Evolutionary conservation across 2,329 filamentous ascomycete genomes (phyloP), one percentile per base, ranked within the genome.

Genomic region (Hypoxylon sp.): DNA sequence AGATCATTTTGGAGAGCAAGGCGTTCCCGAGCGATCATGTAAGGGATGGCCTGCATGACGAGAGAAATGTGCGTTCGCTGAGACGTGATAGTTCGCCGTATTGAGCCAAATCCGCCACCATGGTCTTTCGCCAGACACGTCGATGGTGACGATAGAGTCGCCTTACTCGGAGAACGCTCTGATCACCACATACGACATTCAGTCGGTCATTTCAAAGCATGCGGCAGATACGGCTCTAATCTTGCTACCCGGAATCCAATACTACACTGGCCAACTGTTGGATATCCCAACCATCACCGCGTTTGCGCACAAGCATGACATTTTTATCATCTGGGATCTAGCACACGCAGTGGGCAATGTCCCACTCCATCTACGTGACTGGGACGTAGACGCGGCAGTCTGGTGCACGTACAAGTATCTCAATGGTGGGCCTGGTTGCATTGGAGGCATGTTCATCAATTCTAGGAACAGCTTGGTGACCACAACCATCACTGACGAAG

Each of bases 381-480:
- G 92, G 92, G 85, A 91, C 60, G 91, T 94, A 43, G 92, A 95
- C 76, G 93, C 82, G 1, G 92, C 92, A 4, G 90, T 85, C 7
- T 95, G 92, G 92, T 95, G 92, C 77, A 90, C 87, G 65, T 95
- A 95, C 82, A 95, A 95, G 78, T 95, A 94, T 77, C 84, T 95
- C 66, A 94, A 94, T 76, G 86, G 88, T 56, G 92, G 92, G 0
- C 91, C 92, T 0, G 92, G 92, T 5, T 87, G 87, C 21, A 93
- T 93, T 70, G 92, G 88, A 17, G 91, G 89, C 0, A 79, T 91
- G 21, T 95, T 94, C 74, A 88, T 95, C 21, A 91, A 94, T 76
- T 85, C 91, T 66, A 84, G 82, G 32, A 89, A 93, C 75, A 86
- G 87, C 46, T 74, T 77, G n/a, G 78, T 80, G 48, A 73, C 77